Evolutionary conservation across 2,329 filamentous ascomycete genomes (phyloP).

Genomic region (Stachybotrys chartarum): DNA sequence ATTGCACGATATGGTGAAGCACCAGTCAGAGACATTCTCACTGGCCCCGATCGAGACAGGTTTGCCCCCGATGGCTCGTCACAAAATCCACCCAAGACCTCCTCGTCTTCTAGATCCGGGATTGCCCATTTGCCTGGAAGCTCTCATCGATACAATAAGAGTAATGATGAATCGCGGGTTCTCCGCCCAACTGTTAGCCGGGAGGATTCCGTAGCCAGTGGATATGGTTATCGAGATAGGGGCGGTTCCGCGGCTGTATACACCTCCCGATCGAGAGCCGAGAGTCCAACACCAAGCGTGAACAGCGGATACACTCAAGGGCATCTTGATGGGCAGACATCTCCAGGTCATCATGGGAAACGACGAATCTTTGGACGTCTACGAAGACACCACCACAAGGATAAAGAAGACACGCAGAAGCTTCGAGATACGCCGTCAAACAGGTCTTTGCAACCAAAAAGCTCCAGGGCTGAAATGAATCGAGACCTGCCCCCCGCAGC

Average conservation of each 20-base stretch:
- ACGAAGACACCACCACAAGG: conserved; percentile 47
- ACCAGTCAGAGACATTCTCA: conserved; percentile 63
- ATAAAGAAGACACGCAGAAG: conserved; percentile 35
- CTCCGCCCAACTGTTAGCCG: conserved; percentile 67
- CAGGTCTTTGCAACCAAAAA: conserved; percentile 43
- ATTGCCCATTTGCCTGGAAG: conserved; percentile 56
- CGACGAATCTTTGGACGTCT: conserved; percentile 43
- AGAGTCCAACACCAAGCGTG: conserved; percentile 75
- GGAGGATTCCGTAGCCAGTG: conserved; percentile 52
- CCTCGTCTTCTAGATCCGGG: conserved; percentile 53
- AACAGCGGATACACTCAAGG: conserved; percentile 49
- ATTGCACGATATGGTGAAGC: conserved; percentile 72
- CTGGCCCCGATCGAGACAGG: conserved; percentile 62
- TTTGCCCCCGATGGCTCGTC: conserved; percentile 44
- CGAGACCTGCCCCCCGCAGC: conserved; percentile 32
- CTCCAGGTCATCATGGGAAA: conserved; percentile 48
- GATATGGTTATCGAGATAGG: conserved; percentile 43
- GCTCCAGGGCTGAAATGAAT: conserved; percentile 39
- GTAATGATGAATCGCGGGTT: conserved; percentile 58
- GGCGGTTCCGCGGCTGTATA: conserved; percentile 38
- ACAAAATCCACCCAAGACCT: conserved; percentile 50
- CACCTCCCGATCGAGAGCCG: conserved; percentile 51
- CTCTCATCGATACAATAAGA: conserved; percentile 60
- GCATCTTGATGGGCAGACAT: conserved; percentile 48
- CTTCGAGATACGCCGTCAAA: conserved; percentile 42